A percentile compares a stretch with the other conserved stretches of the same genome.
Conservation (phyloP, 2,329 filamentous ascomycete genomes). For the Exophiala bonariae region DNA sequence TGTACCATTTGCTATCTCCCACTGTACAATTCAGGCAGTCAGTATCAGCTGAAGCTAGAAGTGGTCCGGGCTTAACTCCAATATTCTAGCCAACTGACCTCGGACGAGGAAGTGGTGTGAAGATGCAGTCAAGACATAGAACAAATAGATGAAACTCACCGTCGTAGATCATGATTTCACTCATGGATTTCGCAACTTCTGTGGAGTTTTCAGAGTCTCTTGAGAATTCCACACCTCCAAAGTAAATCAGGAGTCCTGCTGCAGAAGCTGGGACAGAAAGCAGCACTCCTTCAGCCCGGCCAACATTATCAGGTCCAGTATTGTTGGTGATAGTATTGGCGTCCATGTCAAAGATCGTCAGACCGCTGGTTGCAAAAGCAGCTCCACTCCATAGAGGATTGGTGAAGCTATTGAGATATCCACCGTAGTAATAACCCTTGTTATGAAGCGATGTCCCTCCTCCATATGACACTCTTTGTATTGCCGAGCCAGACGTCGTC, state of each 20-base stretch:
- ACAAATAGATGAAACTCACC: conserved; percentile 19
- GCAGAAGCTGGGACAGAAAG: conserved; percentile 62
- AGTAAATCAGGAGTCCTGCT: conserved; percentile 60
- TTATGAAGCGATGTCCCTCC: conserved; percentile 57
- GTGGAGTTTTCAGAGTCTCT: conserved; percentile 52
- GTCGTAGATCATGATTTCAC: conserved; percentile 61
- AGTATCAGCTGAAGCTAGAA: conserved; percentile 30
- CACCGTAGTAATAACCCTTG: conserved; percentile 62
- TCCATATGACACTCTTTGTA: conserved; percentile 56
- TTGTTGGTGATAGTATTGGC: conserved; percentile 53
- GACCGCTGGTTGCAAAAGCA: conserved; percentile 50
- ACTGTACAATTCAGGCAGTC: conserved; percentile 24
- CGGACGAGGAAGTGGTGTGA: too few relatives aligned
- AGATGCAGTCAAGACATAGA: too few relatives aligned
- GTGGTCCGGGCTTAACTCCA: too few relatives aligned
- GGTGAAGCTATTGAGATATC: conserved; percentile 59
- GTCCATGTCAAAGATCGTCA: conserved; percentile 60
- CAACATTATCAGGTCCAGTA: conserved; percentile 53
- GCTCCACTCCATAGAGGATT: conserved; percentile 52
- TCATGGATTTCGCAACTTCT: conserved; percentile 46
- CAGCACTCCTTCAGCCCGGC: conserved; percentile 61
- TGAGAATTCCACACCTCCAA: conserved; percentile 58
- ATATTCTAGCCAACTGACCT: too few relatives aligned
- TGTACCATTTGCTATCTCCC: conserved; percentile 43
- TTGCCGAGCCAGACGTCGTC: conserved; percentile 33